Evolutionary conservation across 1,139 yeast species (phyloP).

Genomic region (Debaryomycetaceae sp.): DNA sequence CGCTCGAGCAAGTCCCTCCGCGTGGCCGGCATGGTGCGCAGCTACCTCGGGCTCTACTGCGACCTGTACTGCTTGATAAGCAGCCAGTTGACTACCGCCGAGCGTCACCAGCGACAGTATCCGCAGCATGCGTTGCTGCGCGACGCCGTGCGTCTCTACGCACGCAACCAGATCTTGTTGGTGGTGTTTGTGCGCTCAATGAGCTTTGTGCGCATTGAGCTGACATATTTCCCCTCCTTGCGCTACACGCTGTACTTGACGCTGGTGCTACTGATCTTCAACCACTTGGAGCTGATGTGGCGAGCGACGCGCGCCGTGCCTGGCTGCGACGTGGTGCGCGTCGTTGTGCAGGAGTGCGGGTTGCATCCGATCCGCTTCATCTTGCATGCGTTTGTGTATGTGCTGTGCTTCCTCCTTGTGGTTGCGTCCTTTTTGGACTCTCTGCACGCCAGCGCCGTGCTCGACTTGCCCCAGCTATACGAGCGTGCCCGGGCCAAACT

Average conservation of each 20-base stretch:
- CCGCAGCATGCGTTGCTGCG: slow-evolving; percentile 1
- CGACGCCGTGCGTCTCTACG: slow-evolving; percentile 15
- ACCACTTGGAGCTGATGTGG: slow-evolving; percentile 12
- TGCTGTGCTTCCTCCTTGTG: too few species aligned
- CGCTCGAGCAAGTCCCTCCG: slow-evolving; percentile 14
- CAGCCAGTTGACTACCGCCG: background rate
- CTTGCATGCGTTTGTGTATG: too few species aligned
- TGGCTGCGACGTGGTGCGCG: slow-evolving; percentile 16
- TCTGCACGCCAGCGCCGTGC: too few species aligned
- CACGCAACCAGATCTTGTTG: slow-evolving; percentile 19
- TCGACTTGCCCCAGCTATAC: too few species aligned
- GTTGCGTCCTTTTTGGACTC: too few species aligned
- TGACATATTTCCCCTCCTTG: slow-evolving; percentile 29
- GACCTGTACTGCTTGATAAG: slow-evolving; percentile 12
- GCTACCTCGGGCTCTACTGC: slow-evolving; percentile 20
- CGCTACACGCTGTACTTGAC: slow-evolving; percentile 27
- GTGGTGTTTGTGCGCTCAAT: slow-evolving; percentile 27
- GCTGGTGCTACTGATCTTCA: slow-evolving; percentile 22
- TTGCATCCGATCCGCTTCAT: slow-evolving; percentile 4
- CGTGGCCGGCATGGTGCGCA: slow-evolving; percentile 15
- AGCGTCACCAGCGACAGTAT: background rate
- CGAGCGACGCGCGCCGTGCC: background rate
- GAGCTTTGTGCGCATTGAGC: slow-evolving; percentile 27
- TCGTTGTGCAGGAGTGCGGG: slow-evolving; percentile 12
- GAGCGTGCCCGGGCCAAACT: too few species aligned